Evolutionary conservation across 2,329 filamentous ascomycete genomes (phyloP).

Genomic region (Pleoardoris graminearum): DNA sequence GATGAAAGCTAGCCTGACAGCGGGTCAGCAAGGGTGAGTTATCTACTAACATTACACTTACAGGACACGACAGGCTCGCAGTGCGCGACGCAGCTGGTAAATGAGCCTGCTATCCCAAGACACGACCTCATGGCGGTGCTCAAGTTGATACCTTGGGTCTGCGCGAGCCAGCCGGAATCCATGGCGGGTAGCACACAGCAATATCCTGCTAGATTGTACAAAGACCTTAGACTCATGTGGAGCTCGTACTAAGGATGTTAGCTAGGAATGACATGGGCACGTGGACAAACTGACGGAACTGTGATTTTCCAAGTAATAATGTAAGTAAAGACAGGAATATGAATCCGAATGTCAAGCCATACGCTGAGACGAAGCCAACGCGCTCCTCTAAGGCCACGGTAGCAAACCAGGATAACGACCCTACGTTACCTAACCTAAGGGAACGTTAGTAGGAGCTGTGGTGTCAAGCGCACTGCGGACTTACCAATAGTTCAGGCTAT

Average conservation of each 20-base stretch:
- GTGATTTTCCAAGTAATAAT: slow-evolving; percentile 45
- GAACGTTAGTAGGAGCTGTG: not conserved
- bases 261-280: not conserved
- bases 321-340: slow-evolving; percentile 65
- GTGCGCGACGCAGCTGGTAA: slow-evolving; percentile 31
- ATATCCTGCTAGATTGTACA: slow-evolving; percentile 29
- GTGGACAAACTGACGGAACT: slow-evolving; percentile 18
- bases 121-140: slow-evolving; percentile 24
- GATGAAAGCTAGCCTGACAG: slow-evolving; percentile 27
- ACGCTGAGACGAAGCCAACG: slow-evolving; percentile 69
- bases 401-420: slow-evolving; percentile 65
- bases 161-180: slow-evolving; percentile 33
- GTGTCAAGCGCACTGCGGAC: not conserved
- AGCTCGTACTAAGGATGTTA: slow-evolving; percentile 16
- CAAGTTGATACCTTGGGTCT: slow-evolving; percentile 30
- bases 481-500: slow-evolving; percentile 47
- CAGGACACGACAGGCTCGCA: slow-evolving; percentile 40
- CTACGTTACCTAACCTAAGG: slow-evolving; percentile 58
- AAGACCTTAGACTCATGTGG: slow-evolving; percentile 30
- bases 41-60: not conserved
- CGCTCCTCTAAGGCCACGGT: slow-evolving; percentile 70
- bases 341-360: slow-evolving; percentile 63
- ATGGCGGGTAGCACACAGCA: slow-evolving; percentile 31
- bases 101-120: slow-evolving; percentile 34
- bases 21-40: not conserved